phyloP scores from a whole-genome alignment of 2,329 filamentous ascomycete species.

The Aspergillus aculeatus region DNA sequence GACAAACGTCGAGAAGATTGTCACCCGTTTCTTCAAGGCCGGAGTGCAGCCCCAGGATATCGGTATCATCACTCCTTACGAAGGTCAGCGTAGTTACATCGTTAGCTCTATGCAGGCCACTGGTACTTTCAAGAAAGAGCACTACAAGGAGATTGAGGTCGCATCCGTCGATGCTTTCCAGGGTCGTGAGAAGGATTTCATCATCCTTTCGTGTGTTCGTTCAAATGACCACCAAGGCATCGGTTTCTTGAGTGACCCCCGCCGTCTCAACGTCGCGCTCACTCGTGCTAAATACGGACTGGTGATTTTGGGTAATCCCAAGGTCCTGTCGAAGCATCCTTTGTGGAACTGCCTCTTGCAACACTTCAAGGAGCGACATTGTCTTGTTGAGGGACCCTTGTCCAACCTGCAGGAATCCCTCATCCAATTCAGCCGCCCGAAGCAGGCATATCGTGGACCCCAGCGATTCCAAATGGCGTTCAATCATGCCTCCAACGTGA shows the following conservation, averaged over 20 bases:
- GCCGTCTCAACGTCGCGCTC: constrained; percentile 93
- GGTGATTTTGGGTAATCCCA: constrained; percentile 95
- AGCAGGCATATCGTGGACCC: constrained; percentile 84
- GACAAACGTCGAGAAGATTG: constrained; percentile 96
- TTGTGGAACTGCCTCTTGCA: constrained; percentile 93
- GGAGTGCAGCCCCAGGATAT: constrained; percentile 92
- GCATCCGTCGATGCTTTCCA: constrained; percentile 98
- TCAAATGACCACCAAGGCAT: constrained; percentile 99
- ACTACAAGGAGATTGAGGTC: constrained; percentile 98
- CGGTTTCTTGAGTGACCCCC: constrained; percentile 95
- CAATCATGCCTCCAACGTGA: constrained; percentile 63
- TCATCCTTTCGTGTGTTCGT: constrained; percentile 93
- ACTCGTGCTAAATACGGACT: constrained; percentile 96
- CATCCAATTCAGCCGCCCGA: constrained; percentile 90
- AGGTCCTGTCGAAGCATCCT: constrained; percentile 95
- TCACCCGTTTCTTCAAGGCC: constrained; percentile 97
- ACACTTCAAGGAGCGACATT: constrained; percentile 96
- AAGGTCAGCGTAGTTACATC: constrained; percentile 96
- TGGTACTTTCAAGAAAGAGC: constrained; percentile 95
- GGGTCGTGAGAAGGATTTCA: constrained; percentile 98
- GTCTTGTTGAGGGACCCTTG: constrained; percentile 90
- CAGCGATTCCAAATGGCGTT: constrained; percentile 83
- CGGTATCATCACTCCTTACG: constrained; percentile 97
- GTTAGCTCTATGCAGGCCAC: constrained; percentile 99
- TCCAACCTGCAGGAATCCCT: constrained; percentile 95